Conservation (phyloP, 2,329 filamentous ascomycete species). For the Pezicula radicicola region DNA sequence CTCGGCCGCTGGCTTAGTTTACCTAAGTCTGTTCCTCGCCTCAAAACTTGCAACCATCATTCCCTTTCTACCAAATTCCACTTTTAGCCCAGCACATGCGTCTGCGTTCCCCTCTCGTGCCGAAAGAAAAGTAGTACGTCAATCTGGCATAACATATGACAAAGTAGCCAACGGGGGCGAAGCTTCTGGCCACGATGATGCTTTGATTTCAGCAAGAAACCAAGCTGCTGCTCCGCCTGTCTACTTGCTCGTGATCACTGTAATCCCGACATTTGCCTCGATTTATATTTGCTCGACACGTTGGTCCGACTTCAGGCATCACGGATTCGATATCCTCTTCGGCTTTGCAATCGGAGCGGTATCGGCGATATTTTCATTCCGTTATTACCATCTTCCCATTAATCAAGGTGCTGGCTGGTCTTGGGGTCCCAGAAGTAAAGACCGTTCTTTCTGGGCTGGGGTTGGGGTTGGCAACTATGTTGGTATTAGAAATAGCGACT, state of each 20-base stretch:
- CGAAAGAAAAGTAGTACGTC: constrained; percentile 13
- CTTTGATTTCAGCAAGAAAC: constrained; percentile 54
- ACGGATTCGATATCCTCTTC: constrained; percentile 88
- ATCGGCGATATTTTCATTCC: constrained; percentile 71
- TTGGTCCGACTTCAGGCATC: constrained; percentile 85
- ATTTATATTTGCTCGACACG: constrained; percentile 83
- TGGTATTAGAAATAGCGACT: constrained; percentile 21
- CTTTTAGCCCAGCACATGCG: constrained; percentile 44
- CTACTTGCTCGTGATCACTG: constrained; percentile 68
- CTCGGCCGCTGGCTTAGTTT: constrained; percentile 76
- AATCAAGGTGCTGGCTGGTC: constrained; percentile 80
- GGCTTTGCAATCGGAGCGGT: constrained; percentile 76
- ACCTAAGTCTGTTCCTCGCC: constrained; percentile 83
- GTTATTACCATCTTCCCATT: constrained; percentile 83
- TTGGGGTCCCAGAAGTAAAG: constrained; percentile 74
- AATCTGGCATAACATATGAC: not conserved
- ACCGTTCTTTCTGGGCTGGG: constrained; percentile 76
- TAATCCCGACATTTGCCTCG: constrained; percentile 70
- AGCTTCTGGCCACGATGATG: constrained; percentile 21
- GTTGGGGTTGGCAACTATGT: constrained; percentile 45
- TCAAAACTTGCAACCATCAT: constrained; percentile 76
- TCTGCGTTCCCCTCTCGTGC: constrained; percentile 74
- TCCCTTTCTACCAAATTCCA: constrained; percentile 59
- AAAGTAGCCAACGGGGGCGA: constrained; percentile 3
- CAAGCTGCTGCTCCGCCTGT: constrained; percentile 80